These are phyloP conservation scores for Amyloporia xantha DNA, from an alignment of 768 basidiomycete species.

Conservation along the genomic window DNA sequence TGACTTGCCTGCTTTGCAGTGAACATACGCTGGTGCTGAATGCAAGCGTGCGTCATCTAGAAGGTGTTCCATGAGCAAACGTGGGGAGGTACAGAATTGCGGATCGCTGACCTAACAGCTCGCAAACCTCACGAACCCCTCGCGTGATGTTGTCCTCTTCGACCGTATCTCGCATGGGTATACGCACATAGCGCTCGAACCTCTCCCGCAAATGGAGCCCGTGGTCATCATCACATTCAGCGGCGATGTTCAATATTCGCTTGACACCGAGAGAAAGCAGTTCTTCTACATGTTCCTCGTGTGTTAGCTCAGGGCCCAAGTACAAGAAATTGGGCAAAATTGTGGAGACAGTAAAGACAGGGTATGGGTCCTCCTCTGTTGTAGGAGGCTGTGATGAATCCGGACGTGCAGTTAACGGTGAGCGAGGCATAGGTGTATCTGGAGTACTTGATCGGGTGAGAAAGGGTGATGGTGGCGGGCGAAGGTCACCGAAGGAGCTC, in stretches of 20 bases:
- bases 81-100: neutral
- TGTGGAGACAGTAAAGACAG: conserved; percentile 76
- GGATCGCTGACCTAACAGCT: conserved; percentile 65
- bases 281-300: conserved; percentile 67
- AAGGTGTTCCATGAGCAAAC: neutral
- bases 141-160: conserved; percentile 85
- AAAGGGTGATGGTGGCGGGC: conserved; percentile 27
- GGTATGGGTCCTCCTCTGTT: conserved; percentile 46
- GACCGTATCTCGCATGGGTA: conserved; percentile 93
- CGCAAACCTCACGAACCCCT: conserved; percentile 80
- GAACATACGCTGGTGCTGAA: conserved; percentile 86
- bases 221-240: conserved; percentile 83
- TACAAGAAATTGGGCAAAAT: conserved; percentile 90
- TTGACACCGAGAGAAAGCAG: conserved; percentile 72
- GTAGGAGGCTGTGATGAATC: conserved; percentile 53
- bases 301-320: conserved; percentile 82
- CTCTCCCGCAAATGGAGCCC: conserved; percentile 57
- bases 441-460: conserved; percentile 28
- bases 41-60: conserved; percentile 89
- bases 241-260: conserved; percentile 86
- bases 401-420: conserved; percentile 60
- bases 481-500: conserved; percentile 23
- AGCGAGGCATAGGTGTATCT: conserved; percentile 36
- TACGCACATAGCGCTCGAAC: conserved; percentile 81
- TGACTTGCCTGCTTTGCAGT: conserved; percentile 94